Evolutionary conservation across 2,329 filamentous ascomycete genomes (phyloP), one percentile per base, ranked within the genome.

Genomic region (Pyricularia sp.): DNA sequence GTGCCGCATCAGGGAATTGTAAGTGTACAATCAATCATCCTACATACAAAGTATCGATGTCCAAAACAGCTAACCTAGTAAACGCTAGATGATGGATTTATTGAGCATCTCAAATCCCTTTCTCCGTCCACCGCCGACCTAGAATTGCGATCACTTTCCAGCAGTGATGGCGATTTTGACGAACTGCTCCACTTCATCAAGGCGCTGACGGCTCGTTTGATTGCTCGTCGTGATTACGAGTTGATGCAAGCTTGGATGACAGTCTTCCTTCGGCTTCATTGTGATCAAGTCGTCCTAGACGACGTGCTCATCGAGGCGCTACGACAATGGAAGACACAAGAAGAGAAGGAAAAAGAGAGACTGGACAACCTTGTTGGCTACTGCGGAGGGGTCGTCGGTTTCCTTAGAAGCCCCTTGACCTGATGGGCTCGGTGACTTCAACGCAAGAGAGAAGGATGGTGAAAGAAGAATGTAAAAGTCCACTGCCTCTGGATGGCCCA

Each of bases 161-260:
- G 79, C 0, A 81, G 75, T 12, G 76, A 83, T 31, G 65, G 42
- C 6, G 36, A 36, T 17, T 61, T 64, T 12, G 88, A 90, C 69
- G 95, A 98, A 78, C 81, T 97, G 23, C 82, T 90, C 0, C 84
- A 88, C 68, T 99, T 99, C 76, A 89, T 98, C 67, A 79, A 82
- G n/a, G 93, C 93, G 1, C 79, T 99, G 69, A 96, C 92, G 0
- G 84, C 82, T 68, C 85, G 91, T 14, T 81, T 98, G 68, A 80
- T 82, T 63, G 82, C 87, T 67, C 88, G 90, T 72, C 87, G 86
- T 65, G 95, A 98, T 78, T 99, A 97, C 78, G 95, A 99, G 79
- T 84, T 99, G 58, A 91, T 93, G 20, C 94, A 98, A 79, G 93
- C 93, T 0, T 99, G 95, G 94, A 98, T 99, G 93, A 90, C 91